phyloP scores from a whole-genome alignment of 1,284 basidiomycete genomes.

The Leccinum fuscescens region DNA sequence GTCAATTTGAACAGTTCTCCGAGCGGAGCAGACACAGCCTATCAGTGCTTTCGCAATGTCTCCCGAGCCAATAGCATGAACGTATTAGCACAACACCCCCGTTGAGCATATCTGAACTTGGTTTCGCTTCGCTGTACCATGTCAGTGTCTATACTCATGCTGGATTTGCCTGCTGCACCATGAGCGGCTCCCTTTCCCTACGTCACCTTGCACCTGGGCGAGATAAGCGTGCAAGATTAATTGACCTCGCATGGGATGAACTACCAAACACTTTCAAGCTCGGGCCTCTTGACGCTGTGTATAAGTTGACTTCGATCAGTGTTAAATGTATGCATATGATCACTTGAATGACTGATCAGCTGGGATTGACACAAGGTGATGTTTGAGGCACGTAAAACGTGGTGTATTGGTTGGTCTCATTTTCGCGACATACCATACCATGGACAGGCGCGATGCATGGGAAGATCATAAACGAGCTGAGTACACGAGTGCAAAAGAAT shows the following conservation, averaged over 20 bases:
- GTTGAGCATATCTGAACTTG: too few relatives aligned
- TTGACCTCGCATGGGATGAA: not conserved
- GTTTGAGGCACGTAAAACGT: not conserved
- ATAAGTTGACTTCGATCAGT: too few relatives aligned
- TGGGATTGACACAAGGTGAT: not conserved
- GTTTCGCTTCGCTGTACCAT: too few relatives aligned
- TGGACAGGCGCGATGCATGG: conserved; percentile 15
- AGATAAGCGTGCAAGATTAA: not conserved
- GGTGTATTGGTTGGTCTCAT: conserved; percentile 8
- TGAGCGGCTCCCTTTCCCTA: not conserved
- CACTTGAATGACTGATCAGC: not conserved
- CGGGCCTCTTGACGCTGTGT: not conserved
- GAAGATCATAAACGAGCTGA: conserved; percentile 7
- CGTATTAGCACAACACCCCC: too few relatives aligned
- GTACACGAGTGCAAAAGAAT: conserved; percentile 17
- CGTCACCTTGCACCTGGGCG: not conserved
- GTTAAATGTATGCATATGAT: not conserved
- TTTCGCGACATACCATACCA: conserved; percentile 9
- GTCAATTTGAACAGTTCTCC: too few relatives aligned
- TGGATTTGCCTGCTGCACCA: not conserved
- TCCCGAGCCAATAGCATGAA: too few relatives aligned
- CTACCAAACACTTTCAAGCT: conserved; percentile 2
- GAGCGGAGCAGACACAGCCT: too few relatives aligned
- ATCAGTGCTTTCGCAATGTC: too few relatives aligned
- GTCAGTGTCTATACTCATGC: too few relatives aligned